Conservation (phyloP, 805 yeast genomes). For the Cyberlindnera lachancei region DNA sequence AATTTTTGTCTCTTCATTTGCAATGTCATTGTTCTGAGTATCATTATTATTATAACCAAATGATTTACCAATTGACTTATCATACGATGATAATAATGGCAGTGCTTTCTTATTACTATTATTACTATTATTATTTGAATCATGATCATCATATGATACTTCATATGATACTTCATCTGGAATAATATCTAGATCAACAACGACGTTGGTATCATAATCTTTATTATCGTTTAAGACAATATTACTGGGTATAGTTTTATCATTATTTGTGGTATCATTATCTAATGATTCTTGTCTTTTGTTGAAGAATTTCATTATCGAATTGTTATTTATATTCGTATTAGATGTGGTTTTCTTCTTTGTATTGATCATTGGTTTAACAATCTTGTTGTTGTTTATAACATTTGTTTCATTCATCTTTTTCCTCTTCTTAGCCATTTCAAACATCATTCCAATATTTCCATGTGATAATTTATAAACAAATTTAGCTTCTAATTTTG, state of each 20-base stretch:
- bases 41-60: no score
- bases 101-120: no score
- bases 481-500: slow-evolving; percentile 46
- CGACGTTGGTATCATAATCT: neutral
- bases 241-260: no score
- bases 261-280: neutral
- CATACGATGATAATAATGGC: neutral
- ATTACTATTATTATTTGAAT: no score
- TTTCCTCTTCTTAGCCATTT: slow-evolving; percentile 15
- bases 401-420: neutral
- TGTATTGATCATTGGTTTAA: slow-evolving; percentile 4
- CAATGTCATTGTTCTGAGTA: neutral
- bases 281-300: neutral
- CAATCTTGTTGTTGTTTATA: slow-evolving; percentile 5
- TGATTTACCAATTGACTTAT: no score
- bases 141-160: no score
- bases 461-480: slow-evolving; percentile 35
- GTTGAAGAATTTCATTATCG: slow-evolving; percentile 14
- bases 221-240: neutral
- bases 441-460: slow-evolving; percentile 30
- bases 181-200: neutral
- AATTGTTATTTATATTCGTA: no score
- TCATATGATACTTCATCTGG: neutral
- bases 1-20: slow-evolving; percentile 3
- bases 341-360: slow-evolving; percentile 3